A percentile compares a stretch with the other conserved stretches of the same genome.
phyloP scores from a whole-genome alignment of 768 basidiomycete species.

The Collybia sp. region DNA sequence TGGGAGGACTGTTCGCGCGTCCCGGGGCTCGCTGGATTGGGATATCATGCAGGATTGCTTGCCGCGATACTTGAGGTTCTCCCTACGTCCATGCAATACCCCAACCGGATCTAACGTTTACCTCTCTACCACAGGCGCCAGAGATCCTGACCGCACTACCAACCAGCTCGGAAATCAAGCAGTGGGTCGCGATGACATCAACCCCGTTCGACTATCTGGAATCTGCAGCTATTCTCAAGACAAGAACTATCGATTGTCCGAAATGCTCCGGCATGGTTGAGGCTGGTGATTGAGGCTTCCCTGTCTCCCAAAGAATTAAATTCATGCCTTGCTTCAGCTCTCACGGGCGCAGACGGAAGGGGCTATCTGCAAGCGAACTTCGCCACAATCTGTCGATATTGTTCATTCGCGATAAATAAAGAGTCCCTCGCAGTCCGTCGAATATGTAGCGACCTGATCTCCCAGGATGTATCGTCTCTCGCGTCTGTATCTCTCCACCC shows the following conservation, averaged over 20 bases:
- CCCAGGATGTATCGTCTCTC: constrained; percentile 12
- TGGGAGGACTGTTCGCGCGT: constrained; percentile 14
- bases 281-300: constrained; percentile 10
- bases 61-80: neutral
- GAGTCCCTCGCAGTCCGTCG: constrained; percentile 36
- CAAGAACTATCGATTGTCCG: constrained; percentile 15
- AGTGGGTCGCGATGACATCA: constrained; percentile 3
- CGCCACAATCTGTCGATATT: constrained; percentile 20
- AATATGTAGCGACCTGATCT: constrained; percentile 33
- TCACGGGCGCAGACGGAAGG: constrained; percentile 30
- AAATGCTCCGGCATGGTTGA: constrained; percentile 8
- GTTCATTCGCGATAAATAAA: constrained; percentile 38
- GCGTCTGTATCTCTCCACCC: constrained; percentile 22
- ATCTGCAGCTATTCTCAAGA: constrained; percentile 1
- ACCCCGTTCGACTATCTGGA: constrained; percentile 10
- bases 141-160: neutral
- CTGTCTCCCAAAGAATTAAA: neutral
- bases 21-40: constrained; percentile 8
- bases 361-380: constrained; percentile 48
- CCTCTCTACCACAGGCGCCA: neutral
- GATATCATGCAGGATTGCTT: constrained; percentile 5
- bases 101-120: neutral
- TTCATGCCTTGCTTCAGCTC: constrained; percentile 24
- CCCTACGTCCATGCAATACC: neutral
- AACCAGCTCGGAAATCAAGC: neutral